A percentile compares a stretch with the other conserved stretches of the same genome.
Evolutionary conservation across 352 stramenopile genomes (phyloP).

Genomic region (Phytophthora brassicae): DNA sequence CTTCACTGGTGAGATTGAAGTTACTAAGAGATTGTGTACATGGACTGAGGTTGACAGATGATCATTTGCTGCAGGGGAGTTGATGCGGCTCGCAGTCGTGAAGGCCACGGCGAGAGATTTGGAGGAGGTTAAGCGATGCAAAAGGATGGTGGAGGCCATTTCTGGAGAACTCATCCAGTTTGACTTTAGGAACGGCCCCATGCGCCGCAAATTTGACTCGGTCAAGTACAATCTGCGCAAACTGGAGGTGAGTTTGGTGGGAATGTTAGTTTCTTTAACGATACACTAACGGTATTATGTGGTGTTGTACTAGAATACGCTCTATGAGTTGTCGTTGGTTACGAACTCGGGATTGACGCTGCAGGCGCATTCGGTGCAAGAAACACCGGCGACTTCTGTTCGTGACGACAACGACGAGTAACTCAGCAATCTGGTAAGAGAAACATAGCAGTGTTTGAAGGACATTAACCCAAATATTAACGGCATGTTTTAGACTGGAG

Average conservation of each 20-base stretch:
- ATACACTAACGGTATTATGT: not conserved
- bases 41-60: not conserved
- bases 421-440: not conserved
- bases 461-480: not conserved
- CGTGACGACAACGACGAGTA: constrained; percentile 27
- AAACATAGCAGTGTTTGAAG: not conserved
- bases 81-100: constrained; percentile 88
- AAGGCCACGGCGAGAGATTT: constrained; percentile 89
- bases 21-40: not conserved
- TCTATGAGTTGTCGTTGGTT: constrained; percentile 93
- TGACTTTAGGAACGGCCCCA: constrained; percentile 92
- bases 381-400: constrained; percentile 7
- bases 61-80: constrained; percentile 57
- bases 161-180: constrained; percentile 92
- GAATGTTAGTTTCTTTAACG: not conserved
- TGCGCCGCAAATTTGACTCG: constrained; percentile 94
- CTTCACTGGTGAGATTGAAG: constrained; percentile 82
- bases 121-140: constrained; percentile 74
- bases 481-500: not conserved
- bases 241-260: constrained; percentile 64
- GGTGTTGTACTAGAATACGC: constrained; percentile 63
- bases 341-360: constrained; percentile 58
- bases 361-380: constrained; percentile 50
- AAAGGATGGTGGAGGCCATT: constrained; percentile 86
- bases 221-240: constrained; percentile 95